Evolutionary conservation across 2,329 filamentous ascomycete genomes (phyloP).

Genomic region (Diaporthe citriasiana): DNA sequence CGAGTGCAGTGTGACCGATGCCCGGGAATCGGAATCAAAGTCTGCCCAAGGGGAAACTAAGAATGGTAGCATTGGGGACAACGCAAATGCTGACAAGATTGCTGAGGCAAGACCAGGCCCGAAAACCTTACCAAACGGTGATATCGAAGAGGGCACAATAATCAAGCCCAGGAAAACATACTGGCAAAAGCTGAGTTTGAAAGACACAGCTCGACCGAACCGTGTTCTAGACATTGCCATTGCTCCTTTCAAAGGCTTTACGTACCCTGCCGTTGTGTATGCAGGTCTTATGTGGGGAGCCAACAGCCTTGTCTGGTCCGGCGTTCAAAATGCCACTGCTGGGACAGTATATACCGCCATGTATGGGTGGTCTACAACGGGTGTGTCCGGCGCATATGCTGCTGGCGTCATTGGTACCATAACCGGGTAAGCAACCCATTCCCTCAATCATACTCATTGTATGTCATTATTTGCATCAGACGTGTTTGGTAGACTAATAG

Average conservation of each 20-base stretch:
- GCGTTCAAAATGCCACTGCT: constrained; percentile 50
- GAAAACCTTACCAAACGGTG: not conserved
- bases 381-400: constrained; percentile 48
- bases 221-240: constrained; percentile 54
- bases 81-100: not conserved
- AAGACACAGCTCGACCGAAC: constrained; percentile 55
- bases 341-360: constrained; percentile 51
- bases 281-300: constrained; percentile 52
- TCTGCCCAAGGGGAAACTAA: not conserved
- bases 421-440: constrained; percentile 20
- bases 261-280: constrained; percentile 50
- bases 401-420: constrained; percentile 46
- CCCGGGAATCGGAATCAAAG: not conserved
- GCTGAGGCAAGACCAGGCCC: not conserved
- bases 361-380: constrained; percentile 50
- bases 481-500: constrained; percentile 40
- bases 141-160: constrained; percentile 31
- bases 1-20: not conserved
- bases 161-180: constrained; percentile 53
- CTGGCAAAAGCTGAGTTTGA: constrained; percentile 51
- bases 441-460: not conserved
- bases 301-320: constrained; percentile 52
- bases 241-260: constrained; percentile 50
- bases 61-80: not conserved
- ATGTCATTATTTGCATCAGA: not conserved